phyloP scores from a whole-genome alignment of 1,284 basidiomycete species.

The Sanghuangporus sanghuang region DNA sequence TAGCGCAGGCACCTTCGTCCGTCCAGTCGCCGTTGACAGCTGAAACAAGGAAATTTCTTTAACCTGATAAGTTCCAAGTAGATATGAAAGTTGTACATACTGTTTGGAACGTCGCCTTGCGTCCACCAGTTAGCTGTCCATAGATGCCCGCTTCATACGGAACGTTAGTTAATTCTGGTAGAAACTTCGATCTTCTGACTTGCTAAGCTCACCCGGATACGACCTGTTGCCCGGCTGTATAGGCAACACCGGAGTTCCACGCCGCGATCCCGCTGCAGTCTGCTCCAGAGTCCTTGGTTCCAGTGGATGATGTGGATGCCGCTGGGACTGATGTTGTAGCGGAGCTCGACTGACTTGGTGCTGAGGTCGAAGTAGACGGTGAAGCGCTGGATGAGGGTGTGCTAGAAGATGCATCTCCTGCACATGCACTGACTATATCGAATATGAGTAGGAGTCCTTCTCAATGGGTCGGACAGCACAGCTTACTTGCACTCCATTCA shows the following conservation, averaged over 20 bases:
- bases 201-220: constrained; percentile 40
- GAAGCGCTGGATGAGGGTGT: constrained; percentile 23
- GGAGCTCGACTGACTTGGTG: constrained; percentile 16
- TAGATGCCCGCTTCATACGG: constrained; percentile 39
- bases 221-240: constrained; percentile 45
- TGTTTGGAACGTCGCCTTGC: constrained; percentile 49
- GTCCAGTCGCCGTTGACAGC: constrained; percentile 49
- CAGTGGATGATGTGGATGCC: constrained; percentile 12
- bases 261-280: constrained; percentile 45
- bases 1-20: constrained; percentile 45
- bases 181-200: neutral
- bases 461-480: neutral
- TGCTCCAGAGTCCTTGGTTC: constrained; percentile 28
- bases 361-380: constrained; percentile 22
- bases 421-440: constrained; percentile 51
- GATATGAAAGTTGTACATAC: constrained; percentile 28
- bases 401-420: constrained; percentile 28
- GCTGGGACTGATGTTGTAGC: neutral
- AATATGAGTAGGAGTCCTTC: neutral
- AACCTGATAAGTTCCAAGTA: neutral
- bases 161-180: constrained; percentile 14
- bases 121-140: constrained; percentile 68
- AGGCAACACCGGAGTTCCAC: constrained; percentile 45
- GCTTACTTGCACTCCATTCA: constrained; percentile 63
- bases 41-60: constrained; percentile 17